Percentiles rank a stretch among this genome's conserved stretches.
phyloP scores from a whole-genome alignment of 2,329 filamentous ascomycete species.

The Neoascochyta sp. region DNA sequence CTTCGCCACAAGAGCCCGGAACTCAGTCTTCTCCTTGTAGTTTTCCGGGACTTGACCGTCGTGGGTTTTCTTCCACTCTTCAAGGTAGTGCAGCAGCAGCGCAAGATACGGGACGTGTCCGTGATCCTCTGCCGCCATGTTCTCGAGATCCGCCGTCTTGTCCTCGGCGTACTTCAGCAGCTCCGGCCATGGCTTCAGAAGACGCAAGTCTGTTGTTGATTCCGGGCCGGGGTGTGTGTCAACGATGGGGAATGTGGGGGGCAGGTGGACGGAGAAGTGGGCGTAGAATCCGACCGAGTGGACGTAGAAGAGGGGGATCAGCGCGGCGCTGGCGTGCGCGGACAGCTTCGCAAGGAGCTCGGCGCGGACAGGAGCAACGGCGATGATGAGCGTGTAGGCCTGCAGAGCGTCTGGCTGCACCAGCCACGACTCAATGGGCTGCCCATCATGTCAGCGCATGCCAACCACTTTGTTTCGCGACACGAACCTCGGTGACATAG shows the following conservation, averaged over 20 bases:
- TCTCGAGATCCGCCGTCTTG: conserved; percentile 66
- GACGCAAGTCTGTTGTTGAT: conserved; percentile 76
- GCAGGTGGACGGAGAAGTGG: conserved; percentile 75
- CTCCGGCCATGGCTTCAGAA: conserved; percentile 83
- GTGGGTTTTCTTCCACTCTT: conserved; percentile 72
- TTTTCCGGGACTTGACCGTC: conserved; percentile 64
- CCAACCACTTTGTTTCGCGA: background rate
- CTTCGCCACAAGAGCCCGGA: conserved; percentile 66
- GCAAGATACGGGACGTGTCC: conserved; percentile 87
- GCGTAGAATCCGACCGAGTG: conserved; percentile 92
- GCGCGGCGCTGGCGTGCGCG: conserved; percentile 51
- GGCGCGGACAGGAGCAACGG: conserved; percentile 56
- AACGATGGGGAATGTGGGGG: conserved; percentile 81
- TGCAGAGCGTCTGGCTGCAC: conserved; percentile 38
- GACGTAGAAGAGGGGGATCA: conserved; percentile 73
- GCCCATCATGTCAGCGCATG: conserved; percentile 12
- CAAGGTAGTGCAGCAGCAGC: conserved; percentile 76
- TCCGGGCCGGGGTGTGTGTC: conserved; percentile 92
- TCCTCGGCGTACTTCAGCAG: conserved; percentile 63
- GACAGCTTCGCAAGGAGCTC: conserved; percentile 51
- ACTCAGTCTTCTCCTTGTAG: conserved; percentile 83
- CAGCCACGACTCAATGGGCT: conserved; percentile 47
- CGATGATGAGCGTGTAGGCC: conserved; percentile 59
- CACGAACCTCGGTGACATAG: conserved; percentile 56
- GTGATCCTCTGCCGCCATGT: conserved; percentile 73